These are phyloP conservation scores for Leishmania braziliensis DNA, from an alignment of 208 protist species.

Conservation along the genomic window DNA sequence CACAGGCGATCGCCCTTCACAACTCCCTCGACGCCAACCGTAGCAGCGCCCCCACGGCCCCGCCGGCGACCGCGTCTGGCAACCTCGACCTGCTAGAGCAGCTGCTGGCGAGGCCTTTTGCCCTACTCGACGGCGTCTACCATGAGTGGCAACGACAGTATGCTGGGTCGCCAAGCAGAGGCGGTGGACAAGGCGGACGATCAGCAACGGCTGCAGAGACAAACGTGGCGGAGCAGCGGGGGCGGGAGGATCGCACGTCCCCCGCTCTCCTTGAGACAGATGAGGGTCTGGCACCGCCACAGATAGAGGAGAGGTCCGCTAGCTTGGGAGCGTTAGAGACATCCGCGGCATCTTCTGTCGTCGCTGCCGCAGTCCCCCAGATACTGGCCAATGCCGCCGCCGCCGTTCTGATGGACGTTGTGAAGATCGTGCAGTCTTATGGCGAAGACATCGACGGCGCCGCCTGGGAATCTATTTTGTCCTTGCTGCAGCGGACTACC, in stretches of 20 bases:
- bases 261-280: neutral
- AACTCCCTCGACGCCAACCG: neutral
- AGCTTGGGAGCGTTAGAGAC: neutral
- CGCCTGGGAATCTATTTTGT: conserved; percentile 55
- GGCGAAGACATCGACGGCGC: conserved; percentile 55
- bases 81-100: conserved; percentile 21
- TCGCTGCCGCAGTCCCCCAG: conserved; percentile 15
- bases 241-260: neutral
- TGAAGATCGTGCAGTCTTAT: conserved; percentile 62
- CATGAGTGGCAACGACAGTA: conserved; percentile 12
- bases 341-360: conserved; percentile 3
- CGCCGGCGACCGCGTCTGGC: neutral
- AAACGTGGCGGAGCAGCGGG: neutral
- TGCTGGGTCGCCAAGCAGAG: neutral
- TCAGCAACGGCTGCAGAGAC: neutral
- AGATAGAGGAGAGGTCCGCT: neutral
- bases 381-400: conserved; percentile 17
- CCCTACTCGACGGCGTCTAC: conserved; percentile 35
- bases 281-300: neutral
- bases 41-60: neutral
- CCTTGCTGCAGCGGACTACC: conserved; percentile 47
- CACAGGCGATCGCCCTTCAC: conserved; percentile 12
- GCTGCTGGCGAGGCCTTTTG: conserved; percentile 36
- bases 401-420: conserved; percentile 35
- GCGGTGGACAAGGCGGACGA: neutral